Evolutionary conservation across 768 basidiomycete genomes (phyloP).

Genomic region (Rhizopogon roseolus): DNA sequence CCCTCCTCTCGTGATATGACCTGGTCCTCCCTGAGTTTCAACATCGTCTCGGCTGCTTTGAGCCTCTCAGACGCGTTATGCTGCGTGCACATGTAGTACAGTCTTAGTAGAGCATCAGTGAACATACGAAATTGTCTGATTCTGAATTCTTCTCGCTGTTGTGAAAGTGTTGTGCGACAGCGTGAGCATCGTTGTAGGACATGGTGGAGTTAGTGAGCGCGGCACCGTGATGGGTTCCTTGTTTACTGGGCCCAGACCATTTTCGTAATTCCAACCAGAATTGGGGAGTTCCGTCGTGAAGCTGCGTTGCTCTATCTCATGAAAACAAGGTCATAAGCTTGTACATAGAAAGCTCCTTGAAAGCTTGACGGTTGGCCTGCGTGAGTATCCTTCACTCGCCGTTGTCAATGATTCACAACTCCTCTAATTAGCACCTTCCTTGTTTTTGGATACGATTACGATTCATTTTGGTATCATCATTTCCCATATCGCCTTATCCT

Average conservation of each 20-base stretch:
- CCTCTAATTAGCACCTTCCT: background rate
- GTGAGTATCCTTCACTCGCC: background rate
- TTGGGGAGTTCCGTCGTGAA: background rate
- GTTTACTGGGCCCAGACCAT: background rate
- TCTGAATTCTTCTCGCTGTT: too few relatives aligned
- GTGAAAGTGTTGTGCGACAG: background rate
- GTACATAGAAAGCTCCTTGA: too few relatives aligned
- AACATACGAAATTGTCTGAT: background rate
- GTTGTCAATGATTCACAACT: background rate
- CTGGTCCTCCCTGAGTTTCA: background rate
- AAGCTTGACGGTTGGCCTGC: background rate
- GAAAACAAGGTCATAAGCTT: background rate
- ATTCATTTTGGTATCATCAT: slow-evolving; percentile 5
- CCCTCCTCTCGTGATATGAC: background rate
- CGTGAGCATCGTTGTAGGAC: background rate
- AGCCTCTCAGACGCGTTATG: background rate
- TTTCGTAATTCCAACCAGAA: background rate
- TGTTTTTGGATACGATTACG: background rate
- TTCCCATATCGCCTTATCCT: slow-evolving; percentile 4
- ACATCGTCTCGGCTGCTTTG: background rate
- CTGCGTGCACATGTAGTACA: background rate
- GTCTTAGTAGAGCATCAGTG: background rate
- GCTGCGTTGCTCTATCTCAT: background rate
- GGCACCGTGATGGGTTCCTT: background rate
- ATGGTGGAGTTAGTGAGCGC: background rate